Percentiles rank a stretch among this genome's conserved stretches.
These are phyloP conservation scores for Aplosporella prunicola DNA, from an alignment of 2,329 filamentous ascomycete genomes.

Conservation along the genomic window DNA sequence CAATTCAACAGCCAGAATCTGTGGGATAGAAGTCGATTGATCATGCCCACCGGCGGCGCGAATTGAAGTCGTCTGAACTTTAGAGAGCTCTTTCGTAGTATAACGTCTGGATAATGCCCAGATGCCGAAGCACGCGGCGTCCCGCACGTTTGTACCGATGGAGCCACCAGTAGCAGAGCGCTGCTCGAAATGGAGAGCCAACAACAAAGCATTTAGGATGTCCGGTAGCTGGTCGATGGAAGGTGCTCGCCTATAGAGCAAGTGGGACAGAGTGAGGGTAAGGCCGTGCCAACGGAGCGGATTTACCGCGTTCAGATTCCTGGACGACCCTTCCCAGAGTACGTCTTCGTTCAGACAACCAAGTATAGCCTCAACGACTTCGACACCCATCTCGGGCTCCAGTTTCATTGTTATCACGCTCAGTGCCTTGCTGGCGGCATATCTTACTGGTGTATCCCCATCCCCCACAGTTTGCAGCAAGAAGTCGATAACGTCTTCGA, in stretches of 20 bases:
- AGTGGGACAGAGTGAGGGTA: constrained; percentile 75
- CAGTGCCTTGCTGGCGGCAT: constrained; percentile 86
- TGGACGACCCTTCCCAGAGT: constrained; percentile 42
- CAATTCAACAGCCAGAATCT: constrained; percentile 71
- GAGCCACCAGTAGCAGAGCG: constrained; percentile 75
- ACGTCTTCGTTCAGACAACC: constrained; percentile 56
- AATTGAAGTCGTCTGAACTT: constrained; percentile 41
- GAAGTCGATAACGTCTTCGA: constrained; percentile 76
- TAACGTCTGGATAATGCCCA: constrained; percentile 90
- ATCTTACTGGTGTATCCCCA: constrained; percentile 80
- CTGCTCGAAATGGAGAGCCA: constrained; percentile 82
- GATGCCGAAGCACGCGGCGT: constrained; percentile 92
- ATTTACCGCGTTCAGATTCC: constrained; percentile 67
- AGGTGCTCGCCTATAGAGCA: constrained; percentile 76
- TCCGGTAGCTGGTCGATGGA: constrained; percentile 59
- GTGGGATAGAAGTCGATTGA: constrained; percentile 46
- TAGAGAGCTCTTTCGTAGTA: constrained; percentile 64
- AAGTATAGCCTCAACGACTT: constrained; percentile 81
- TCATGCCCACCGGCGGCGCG: constrained; percentile 31
- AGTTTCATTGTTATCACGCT: constrained; percentile 78
- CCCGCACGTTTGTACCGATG: constrained; percentile 80
- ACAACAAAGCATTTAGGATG: constrained; percentile 66
- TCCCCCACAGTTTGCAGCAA: constrained; percentile 72
- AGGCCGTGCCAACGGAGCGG: constrained; percentile 85
- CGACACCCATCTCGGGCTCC: constrained; percentile 67